Conservation (phyloP, 2,329 filamentous ascomycete species). For the Colletotrichum graminicola region DNA sequence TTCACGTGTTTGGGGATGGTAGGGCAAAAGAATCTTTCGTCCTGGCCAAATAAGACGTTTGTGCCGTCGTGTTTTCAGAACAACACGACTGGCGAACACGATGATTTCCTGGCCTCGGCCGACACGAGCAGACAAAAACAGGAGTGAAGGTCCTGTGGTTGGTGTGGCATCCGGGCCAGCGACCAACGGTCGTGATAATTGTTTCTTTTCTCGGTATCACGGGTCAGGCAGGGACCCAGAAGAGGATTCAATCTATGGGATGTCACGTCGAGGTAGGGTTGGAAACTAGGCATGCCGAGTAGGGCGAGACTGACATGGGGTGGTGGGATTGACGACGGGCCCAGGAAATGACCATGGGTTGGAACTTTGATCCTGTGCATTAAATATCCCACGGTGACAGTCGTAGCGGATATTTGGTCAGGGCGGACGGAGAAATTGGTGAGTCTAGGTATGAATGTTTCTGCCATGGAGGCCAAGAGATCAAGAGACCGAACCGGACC, state of each 20-base stretch:
- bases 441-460: no score
- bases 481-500: background rate
- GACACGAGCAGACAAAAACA: slow-evolving; percentile 1
- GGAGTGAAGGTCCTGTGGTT: background rate
- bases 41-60: background rate
- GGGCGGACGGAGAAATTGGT: background rate
- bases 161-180: slow-evolving; percentile 9
- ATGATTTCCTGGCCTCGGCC: background rate
- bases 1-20: background rate
- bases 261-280: slow-evolving; percentile 17
- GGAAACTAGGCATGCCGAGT: slow-evolving; percentile 28
- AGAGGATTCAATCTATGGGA: slow-evolving; percentile 21
- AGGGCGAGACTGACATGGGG: slow-evolving; percentile 14
- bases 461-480: background rate
- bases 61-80: background rate
- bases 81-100: background rate
- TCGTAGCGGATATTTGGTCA: background rate
- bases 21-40: background rate
- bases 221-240: slow-evolving; percentile 9
- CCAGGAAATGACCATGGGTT: slow-evolving; percentile 14
- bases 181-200: background rate
- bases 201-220: slow-evolving; percentile 25
- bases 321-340: slow-evolving; percentile 25
- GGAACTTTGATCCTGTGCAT: slow-evolving; percentile 12
- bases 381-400: background rate